Percentiles rank a stretch among this genome's conserved stretches.
Conservation (phyloP, 768 basidiomycete species). For the Gloeophyllum trabeum region DNA sequence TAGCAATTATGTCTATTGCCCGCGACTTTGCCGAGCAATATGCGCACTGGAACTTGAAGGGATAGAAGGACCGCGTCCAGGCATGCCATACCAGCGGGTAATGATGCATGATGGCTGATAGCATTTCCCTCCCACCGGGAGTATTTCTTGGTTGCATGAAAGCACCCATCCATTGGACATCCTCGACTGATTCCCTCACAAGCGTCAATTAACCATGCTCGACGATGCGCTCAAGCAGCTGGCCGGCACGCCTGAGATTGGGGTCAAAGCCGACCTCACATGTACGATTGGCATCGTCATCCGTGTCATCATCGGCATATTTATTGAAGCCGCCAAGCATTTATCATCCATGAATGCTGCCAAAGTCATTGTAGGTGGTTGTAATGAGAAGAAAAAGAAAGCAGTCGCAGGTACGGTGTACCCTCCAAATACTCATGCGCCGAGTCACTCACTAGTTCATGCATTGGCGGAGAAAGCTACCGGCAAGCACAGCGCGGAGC, state of each 20-base stretch:
- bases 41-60: too few species aligned
- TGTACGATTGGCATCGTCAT: conserved; percentile 20
- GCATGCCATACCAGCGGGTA: too few species aligned
- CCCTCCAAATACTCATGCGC: background rate
- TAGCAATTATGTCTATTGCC: too few species aligned
- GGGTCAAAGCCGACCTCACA: conserved; percentile 12
- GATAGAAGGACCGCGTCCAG: too few species aligned
- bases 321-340: conserved; percentile 19
- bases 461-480: conserved; percentile 4
- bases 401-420: conserved; percentile 5
- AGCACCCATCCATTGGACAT: too few species aligned
- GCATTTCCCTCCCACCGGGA: too few species aligned
- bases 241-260: conserved; percentile 4
- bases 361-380: conserved; percentile 16
- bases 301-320: conserved; percentile 21
- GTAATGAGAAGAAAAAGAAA: conserved; percentile 9
- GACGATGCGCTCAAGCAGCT: background rate
- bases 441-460: background rate
- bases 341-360: conserved; percentile 19
- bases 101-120: too few species aligned
- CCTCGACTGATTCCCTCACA: too few species aligned
- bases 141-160: too few species aligned
- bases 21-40: too few species aligned
- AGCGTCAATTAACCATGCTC: background rate
- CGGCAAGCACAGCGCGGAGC: conserved; percentile 6